Evolutionary conservation across 2,329 filamentous ascomycete genomes (phyloP).

Genomic region (Rhynchosporium secalis): DNA sequence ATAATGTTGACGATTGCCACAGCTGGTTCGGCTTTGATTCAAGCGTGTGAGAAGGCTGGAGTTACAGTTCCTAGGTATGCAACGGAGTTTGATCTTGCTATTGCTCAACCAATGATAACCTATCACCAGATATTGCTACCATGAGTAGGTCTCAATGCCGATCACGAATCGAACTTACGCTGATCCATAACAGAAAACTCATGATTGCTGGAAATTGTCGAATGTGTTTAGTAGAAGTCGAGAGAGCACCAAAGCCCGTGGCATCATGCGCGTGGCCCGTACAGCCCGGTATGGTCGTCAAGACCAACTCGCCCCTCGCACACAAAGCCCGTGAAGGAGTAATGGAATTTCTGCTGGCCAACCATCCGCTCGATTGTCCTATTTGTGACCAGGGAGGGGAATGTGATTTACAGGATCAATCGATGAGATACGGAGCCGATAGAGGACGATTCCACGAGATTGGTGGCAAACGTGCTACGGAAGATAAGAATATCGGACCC

Average conservation of each 20-base stretch:
- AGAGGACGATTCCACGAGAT: constrained; percentile 96
- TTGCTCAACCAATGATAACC: constrained; percentile 34
- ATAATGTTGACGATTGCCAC: constrained; percentile 44
- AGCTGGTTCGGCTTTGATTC: constrained; percentile 96
- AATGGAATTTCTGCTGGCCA: constrained; percentile 97
- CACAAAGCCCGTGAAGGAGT: constrained; percentile 99
- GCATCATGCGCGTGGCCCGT: constrained; percentile 99
- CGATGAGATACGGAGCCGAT: constrained; percentile 96
- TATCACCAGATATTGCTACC: constrained; percentile 84
- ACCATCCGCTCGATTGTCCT: constrained; percentile 93
- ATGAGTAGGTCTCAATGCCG: constrained; percentile 68
- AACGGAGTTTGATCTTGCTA: constrained; percentile 14
- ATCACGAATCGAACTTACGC: constrained; percentile 23
- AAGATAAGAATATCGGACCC: constrained; percentile 99
- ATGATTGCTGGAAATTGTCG: constrained; percentile 99
- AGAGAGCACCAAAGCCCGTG: constrained; percentile 92
- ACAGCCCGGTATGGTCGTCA: constrained; percentile 97
- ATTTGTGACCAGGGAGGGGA: constrained; percentile 99
- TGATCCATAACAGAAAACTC: constrained; percentile 67
- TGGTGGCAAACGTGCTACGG: constrained; percentile 92
- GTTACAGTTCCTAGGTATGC: constrained; percentile 78
- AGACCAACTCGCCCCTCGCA: constrained; percentile 92
- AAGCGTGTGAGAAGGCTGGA: constrained; percentile 98
- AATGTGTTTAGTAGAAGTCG: constrained; percentile 99
- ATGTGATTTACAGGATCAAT: constrained; percentile 98